A percentile compares a stretch with the other conserved stretches of the same genome.
Conservation (phyloP, 345 rosid species). For the Acer campestre region DNA sequence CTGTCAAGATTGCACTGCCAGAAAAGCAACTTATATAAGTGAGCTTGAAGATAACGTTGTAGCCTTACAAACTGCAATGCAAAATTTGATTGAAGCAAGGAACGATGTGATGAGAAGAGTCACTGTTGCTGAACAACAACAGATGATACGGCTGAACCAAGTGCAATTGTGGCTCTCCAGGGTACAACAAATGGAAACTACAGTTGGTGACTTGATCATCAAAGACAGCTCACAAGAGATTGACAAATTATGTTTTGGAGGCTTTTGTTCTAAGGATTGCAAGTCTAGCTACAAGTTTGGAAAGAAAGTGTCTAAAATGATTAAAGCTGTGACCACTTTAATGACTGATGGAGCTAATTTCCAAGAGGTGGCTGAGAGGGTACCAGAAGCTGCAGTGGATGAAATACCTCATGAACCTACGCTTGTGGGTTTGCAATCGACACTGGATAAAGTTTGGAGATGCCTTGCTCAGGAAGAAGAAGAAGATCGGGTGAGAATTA, state of each 20-base stretch:
- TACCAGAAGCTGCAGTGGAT: not conserved
- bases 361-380: not conserved
- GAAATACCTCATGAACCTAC: not conserved
- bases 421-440: not conserved
- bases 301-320: not conserved
- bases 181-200: not conserved
- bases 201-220: not conserved
- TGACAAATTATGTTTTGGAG: not conserved
- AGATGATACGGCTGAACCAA: not conserved
- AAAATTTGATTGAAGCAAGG: not conserved
- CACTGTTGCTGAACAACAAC: constrained; percentile 1
- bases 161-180: constrained; percentile 10
- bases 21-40: not conserved
- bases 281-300: constrained; percentile 12
- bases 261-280: not conserved
- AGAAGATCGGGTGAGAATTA: not conserved
- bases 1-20: not conserved
- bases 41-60: constrained; percentile 1
- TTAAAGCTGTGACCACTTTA: not conserved
- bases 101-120: not conserved
- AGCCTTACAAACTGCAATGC: not conserved
- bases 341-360: not conserved
- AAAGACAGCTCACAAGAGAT: not conserved
- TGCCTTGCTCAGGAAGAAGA: not conserved
- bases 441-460: constrained; percentile 6